Percentiles rank a stretch among this genome's conserved stretches.
phyloP scores from a whole-genome alignment of 1,284 basidiomycete genomes.

The Ceratobasidium sp. region DNA sequence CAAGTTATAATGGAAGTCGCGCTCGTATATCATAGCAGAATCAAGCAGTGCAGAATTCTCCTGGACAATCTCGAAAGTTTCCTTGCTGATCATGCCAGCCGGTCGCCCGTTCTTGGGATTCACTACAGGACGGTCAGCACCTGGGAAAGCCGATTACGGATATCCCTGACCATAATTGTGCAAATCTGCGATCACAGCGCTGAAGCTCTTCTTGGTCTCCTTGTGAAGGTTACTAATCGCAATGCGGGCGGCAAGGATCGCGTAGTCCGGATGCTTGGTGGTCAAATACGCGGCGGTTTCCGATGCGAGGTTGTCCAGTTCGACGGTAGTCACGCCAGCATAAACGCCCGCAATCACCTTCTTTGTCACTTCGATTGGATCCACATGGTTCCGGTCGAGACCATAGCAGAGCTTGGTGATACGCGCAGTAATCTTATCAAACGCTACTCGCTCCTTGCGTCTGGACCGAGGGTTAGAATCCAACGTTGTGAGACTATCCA shows the following conservation, averaged over 20 bases:
- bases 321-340: constrained; percentile 95
- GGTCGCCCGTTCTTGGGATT: constrained; percentile 94
- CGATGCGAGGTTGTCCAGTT: constrained; percentile 96
- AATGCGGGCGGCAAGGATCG: constrained; percentile 96
- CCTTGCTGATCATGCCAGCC: constrained; percentile 91
- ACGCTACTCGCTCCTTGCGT: constrained; percentile 85
- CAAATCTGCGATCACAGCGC: constrained; percentile 88
- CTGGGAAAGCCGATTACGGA: not conserved
- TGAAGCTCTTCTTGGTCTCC: constrained; percentile 98
- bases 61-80: constrained; percentile 85
- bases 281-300: constrained; percentile 98
- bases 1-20: constrained; percentile 98
- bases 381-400: constrained; percentile 91
- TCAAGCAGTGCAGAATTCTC: constrained; percentile 86
- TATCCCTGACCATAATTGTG: constrained; percentile 79
- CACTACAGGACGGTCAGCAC: constrained; percentile 57
- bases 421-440: constrained; percentile 91
- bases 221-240: constrained; percentile 99
- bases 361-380: constrained; percentile 83
- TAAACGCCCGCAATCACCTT: constrained; percentile 97
- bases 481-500: no score
- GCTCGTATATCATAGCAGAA: constrained; percentile 96
- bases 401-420: constrained; percentile 98
- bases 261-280: constrained; percentile 97
- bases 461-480: constrained; percentile 50